Conservation (phyloP, 257 asterid species). For the Salvia miltiorrhiza region DNA sequence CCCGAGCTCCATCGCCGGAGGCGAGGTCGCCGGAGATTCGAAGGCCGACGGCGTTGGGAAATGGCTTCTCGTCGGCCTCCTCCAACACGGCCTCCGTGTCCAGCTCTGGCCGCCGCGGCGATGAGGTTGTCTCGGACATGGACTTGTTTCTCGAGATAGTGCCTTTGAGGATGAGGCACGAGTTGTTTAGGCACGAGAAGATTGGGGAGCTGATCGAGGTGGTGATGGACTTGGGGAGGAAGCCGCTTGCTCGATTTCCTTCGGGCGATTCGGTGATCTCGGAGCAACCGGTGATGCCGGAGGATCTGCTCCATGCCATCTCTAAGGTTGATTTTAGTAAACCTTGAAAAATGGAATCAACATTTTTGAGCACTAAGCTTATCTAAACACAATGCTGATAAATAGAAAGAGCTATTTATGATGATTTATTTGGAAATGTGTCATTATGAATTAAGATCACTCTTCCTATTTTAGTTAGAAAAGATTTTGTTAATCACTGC, state of each 20-base stretch:
- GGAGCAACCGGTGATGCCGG: slow-evolving; percentile 66
- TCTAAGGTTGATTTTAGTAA: slow-evolving; percentile 61
- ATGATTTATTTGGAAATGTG: slow-evolving; percentile 1
- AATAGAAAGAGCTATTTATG: neutral
- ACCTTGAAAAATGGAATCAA: neutral
- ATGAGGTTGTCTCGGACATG: slow-evolving; percentile 73
- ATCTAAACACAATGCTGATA: neutral
- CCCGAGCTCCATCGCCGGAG: slow-evolving; percentile 39
- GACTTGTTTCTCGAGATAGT: slow-evolving; percentile 80
- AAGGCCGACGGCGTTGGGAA: slow-evolving; percentile 56
- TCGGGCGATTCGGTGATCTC: slow-evolving; percentile 87
- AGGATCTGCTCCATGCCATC: slow-evolving; percentile 73
- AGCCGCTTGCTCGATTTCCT: slow-evolving; percentile 93
- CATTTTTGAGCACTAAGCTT: neutral
- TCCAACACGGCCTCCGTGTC: slow-evolving; percentile 46
- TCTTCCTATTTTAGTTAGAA: neutral
- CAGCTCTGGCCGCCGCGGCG: slow-evolving; percentile 32
- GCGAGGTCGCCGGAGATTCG: slow-evolving; percentile 64
- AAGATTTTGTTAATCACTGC: neutral
- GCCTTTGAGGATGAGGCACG: slow-evolving; percentile 74
- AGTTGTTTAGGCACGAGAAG: slow-evolving; percentile 58
- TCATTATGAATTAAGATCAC: neutral
- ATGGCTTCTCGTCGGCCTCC: slow-evolving; percentile 52
- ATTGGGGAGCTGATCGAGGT: slow-evolving; percentile 78
- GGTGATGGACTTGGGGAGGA: slow-evolving; percentile 97